Evolutionary conservation across 2,329 filamentous ascomycete species (phyloP).

Genomic region (Alternaria sp.): DNA sequence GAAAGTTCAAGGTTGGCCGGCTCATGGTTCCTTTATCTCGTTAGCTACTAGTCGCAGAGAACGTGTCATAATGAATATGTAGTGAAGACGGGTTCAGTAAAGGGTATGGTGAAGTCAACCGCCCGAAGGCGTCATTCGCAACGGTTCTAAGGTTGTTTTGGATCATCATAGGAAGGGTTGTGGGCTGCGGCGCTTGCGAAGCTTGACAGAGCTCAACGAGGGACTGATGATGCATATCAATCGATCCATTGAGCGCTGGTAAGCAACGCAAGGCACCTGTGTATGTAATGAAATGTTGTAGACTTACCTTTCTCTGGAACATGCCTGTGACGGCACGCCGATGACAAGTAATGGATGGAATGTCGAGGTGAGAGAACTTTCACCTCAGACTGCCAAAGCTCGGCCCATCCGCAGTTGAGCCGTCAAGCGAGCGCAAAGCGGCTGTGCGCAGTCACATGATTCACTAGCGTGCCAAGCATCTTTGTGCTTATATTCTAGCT

Average conservation of each 20-base stretch:
- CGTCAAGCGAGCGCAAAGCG: not conserved
- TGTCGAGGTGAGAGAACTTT: constrained; percentile 8
- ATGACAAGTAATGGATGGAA: constrained; percentile 5
- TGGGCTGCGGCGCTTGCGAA: not conserved
- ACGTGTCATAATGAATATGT: not conserved
- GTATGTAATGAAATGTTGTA: not conserved
- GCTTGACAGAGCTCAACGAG: not conserved
- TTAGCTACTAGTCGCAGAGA: constrained; percentile 44
- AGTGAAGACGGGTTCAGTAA: constrained; percentile 41
- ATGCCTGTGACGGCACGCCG: constrained; percentile 8
- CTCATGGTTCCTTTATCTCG: constrained; percentile 55
- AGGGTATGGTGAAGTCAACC: constrained; percentile 59
- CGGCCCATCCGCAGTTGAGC: constrained; percentile 1
- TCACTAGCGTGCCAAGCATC: not conserved
- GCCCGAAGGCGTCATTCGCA: constrained; percentile 69
- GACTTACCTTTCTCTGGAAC: constrained; percentile 11
- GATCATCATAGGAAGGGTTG: constrained; percentile 40
- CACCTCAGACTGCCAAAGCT: not conserved
- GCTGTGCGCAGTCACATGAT: not conserved
- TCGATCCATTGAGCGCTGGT: not conserved
- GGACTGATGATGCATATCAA: not conserved
- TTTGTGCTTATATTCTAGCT: too few species aligned
- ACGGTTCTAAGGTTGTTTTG: constrained; percentile 65
- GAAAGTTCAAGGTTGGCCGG: constrained; percentile 58
- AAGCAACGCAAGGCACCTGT: not conserved